These are phyloP conservation scores for Vigna nakashimae DNA, from an alignment of 306 rosid species.

Conservation along the genomic window DNA sequence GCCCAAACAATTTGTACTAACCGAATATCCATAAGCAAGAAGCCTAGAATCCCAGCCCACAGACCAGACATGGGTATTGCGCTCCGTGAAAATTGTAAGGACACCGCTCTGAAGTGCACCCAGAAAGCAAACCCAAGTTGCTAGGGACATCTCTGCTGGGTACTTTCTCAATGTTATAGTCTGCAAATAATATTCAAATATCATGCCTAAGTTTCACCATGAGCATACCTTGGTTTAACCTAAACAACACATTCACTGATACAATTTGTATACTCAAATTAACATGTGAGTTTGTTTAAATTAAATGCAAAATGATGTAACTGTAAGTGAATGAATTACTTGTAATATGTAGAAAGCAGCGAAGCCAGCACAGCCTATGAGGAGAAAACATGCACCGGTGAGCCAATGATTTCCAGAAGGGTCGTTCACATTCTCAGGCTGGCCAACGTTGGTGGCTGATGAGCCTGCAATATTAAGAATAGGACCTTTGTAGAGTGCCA, in stretches of 20 bases:
- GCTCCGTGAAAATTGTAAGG: constrained; percentile 58
- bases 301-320: no score
- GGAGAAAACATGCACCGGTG: constrained; percentile 62
- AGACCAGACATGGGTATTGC: constrained; percentile 54
- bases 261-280: no score
- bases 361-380: constrained; percentile 72
- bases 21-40: constrained; percentile 65
- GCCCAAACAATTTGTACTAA: constrained; percentile 37
- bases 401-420: constrained; percentile 54
- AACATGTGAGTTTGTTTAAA: no score
- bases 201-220: background rate
- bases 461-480: constrained; percentile 39
- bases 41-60: constrained; percentile 62
- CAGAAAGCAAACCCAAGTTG: constrained; percentile 65
- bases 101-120: constrained; percentile 68
- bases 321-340: constrained; percentile 20
- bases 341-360: constrained; percentile 72
- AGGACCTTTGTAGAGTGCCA: constrained; percentile 86
- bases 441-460: constrained; percentile 8
- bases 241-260: no score
- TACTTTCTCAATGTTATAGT: constrained; percentile 69
- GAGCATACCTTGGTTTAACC: no score
- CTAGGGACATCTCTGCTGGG: constrained; percentile 76
- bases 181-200: constrained; percentile 45
- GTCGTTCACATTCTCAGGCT: constrained; percentile 45